phyloP scores from a whole-genome alignment of 1,139 yeast species.

The Diutina sp. region DNA sequence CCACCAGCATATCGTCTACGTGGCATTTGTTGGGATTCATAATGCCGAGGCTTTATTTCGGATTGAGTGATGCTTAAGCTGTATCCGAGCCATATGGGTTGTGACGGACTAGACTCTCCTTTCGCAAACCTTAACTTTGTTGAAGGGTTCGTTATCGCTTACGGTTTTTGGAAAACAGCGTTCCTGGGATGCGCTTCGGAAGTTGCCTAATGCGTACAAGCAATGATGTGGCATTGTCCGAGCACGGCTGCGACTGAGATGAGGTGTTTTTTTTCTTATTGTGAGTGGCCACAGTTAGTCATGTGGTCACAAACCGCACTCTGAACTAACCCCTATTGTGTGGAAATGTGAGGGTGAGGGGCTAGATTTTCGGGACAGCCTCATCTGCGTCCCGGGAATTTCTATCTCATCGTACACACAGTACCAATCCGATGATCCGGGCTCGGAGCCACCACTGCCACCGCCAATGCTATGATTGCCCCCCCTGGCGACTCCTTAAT shows the following conservation, averaged over 20 bases:
- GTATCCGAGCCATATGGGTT: neutral
- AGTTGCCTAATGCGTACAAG: neutral
- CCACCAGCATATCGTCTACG: neutral
- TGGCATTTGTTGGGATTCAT: neutral
- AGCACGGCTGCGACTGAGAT: neutral
- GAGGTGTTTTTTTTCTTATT: neutral
- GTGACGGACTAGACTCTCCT: neutral
- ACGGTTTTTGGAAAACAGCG: neutral
- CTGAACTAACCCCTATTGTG: neutral
- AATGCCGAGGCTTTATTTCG: no score
- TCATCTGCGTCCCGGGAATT: neutral
- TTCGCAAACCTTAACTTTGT: neutral
- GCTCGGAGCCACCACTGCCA: neutral
- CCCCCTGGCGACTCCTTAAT: neutral
- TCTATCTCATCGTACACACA: neutral
- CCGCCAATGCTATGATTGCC: neutral
- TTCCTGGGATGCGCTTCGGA: neutral
- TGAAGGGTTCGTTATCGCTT: neutral
- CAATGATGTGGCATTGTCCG: neutral
- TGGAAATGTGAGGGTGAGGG: neutral
- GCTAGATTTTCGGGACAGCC: neutral
- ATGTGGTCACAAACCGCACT: neutral
- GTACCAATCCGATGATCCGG: neutral
- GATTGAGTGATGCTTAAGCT: no score
- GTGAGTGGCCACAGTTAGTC: neutral